Evolutionary conservation across 164 flowering plant genomes (phyloP), one percentile per base, ranked within the genome.

Genomic region (Litsea cubeba): DNA sequence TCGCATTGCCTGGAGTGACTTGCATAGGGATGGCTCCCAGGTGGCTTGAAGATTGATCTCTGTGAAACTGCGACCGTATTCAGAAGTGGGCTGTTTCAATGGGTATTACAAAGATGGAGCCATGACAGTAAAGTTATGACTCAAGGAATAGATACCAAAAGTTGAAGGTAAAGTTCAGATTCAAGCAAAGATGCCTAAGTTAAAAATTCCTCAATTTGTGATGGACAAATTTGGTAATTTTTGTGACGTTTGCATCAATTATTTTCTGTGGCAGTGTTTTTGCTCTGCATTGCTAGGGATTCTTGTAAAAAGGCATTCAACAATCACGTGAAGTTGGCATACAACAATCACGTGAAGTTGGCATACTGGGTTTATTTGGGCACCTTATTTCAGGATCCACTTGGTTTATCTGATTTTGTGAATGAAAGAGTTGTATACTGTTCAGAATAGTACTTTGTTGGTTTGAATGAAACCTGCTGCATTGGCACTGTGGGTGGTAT

Each of bases 11-110:
- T 3, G 50, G 18, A 22, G 12, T 62, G 24, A 50, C 25, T 8
- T 26, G 15, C 30, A 74, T 32, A 49, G 25, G 25, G 54, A 50
- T 66, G 69, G 10, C 69, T 66, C 69, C 17, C 69, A 17, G 65
- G 69, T 49, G 25, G 71, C 49, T n/a, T 58, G 74, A 65, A 57
- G 72, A 58, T 60, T 68, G 46, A 15, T 22, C 20, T 66, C 26
- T 0, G 24, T 14, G 26, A 70, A 74, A 17, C 17, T 50, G 68
- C 32, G 2, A 28, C n/a, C 5, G n/a, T 5, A 3, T 51, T 49
- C 62, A 10, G 32, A 26, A 32, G 62, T 57, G 66, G 66, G 66
- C 66, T 20, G 25, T 25, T 63, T 25, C 28, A 24, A 63, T 22
- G 63, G 49, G 65, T 66, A n/a, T 35, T 1, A 69, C 25, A 14